phyloP scores from a whole-genome alignment of 768 basidiomycete genomes.

The Tephrocybe sp. region DNA sequence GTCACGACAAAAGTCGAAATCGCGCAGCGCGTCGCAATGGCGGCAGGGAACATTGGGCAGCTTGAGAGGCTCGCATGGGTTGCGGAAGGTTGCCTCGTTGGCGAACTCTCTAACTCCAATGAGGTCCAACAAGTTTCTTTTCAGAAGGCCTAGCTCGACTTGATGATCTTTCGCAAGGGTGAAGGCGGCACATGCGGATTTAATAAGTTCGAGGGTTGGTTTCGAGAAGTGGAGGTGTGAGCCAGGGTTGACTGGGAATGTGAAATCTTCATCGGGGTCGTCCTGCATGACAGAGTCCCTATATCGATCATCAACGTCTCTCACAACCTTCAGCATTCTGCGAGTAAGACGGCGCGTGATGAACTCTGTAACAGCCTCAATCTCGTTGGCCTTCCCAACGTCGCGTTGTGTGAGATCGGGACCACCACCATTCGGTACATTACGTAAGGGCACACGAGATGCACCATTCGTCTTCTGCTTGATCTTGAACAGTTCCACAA shows the following conservation, averaged over 20 bases:
- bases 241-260: slow-evolving; percentile 87
- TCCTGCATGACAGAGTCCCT: slow-evolving; percentile 60
- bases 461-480: slow-evolving; percentile 61
- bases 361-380: slow-evolving; percentile 69
- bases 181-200: slow-evolving; percentile 82
- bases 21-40: slow-evolving; percentile 80
- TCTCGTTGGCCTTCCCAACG: slow-evolving; percentile 65
- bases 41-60: slow-evolving; percentile 86
- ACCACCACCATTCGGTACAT: slow-evolving; percentile 61
- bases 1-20: slow-evolving; percentile 96
- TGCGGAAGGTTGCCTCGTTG: slow-evolving; percentile 80
- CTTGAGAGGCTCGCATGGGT: slow-evolving; percentile 88
- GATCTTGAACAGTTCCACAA: slow-evolving; percentile 80
- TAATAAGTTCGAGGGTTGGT: slow-evolving; percentile 86
- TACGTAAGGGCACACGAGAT: slow-evolving; percentile 68
- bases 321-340: slow-evolving; percentile 70
- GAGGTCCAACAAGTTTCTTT: slow-evolving; percentile 86
- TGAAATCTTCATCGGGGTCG: slow-evolving; percentile 54
- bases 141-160: slow-evolving; percentile 86
- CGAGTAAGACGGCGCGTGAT: slow-evolving; percentile 81
- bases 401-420: slow-evolving; percentile 70
- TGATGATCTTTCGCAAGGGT: slow-evolving; percentile 76
- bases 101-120: slow-evolving; percentile 87
- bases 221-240: slow-evolving; percentile 78
- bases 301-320: slow-evolving; percentile 59